Evolutionary conservation across 257 asterid genomes (phyloP).

Genomic region (Ilex asprella): DNA sequence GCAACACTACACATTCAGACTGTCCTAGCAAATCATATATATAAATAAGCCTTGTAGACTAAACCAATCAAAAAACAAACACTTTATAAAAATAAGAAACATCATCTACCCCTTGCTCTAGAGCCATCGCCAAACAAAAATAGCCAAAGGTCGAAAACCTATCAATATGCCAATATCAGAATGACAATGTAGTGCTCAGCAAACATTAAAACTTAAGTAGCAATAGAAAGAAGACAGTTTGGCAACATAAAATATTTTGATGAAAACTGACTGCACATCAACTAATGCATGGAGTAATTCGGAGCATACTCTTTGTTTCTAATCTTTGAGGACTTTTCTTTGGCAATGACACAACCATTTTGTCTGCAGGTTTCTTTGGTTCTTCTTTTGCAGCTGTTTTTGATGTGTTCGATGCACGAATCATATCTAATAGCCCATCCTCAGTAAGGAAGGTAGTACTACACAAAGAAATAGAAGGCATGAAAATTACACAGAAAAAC

Average conservation of each 20-base stretch:
- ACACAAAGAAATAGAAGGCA: slow-evolving; percentile 16
- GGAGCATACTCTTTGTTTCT: slow-evolving; percentile 23
- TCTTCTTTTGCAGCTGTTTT: slow-evolving; percentile 27
- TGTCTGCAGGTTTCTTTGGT: slow-evolving; percentile 17
- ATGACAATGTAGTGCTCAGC: not conserved
- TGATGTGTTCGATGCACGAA: slow-evolving; percentile 65
- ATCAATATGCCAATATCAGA: too few relatives aligned
- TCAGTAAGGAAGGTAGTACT: slow-evolving; percentile 43
- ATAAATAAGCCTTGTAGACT: too few relatives aligned
- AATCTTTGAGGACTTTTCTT: slow-evolving; percentile 48
- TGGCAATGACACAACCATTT: slow-evolving; percentile 41
- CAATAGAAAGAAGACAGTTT: not conserved
- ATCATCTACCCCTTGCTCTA: too few relatives aligned
- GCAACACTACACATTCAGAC: too few relatives aligned
- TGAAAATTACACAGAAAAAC: slow-evolving; percentile 10
- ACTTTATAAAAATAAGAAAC: too few relatives aligned
- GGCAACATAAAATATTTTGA: not conserved
- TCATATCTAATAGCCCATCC: slow-evolving; percentile 63
- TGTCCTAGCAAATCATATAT: too few relatives aligned
- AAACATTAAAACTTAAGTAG: not conserved
- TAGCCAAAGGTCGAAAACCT: too few relatives aligned
- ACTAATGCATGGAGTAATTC: not conserved
- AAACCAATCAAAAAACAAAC: too few relatives aligned
- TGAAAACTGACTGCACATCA: not conserved
- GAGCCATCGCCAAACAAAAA: too few relatives aligned